Conservation (phyloP, 768 basidiomycete genomes). For the Boletus sensibilis region DNA sequence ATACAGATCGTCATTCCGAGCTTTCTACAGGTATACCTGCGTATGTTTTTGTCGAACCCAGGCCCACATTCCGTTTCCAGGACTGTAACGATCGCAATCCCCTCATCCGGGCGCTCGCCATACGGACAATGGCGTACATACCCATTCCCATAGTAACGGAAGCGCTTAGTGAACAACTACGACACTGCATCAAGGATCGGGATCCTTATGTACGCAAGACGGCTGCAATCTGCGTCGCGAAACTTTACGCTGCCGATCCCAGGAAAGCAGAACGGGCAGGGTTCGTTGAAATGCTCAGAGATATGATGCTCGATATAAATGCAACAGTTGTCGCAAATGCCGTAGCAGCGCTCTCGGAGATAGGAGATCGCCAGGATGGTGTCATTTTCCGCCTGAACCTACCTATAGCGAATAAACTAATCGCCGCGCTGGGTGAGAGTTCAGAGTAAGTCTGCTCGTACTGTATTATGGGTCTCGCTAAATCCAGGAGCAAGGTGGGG, state of each 20-base stretch:
- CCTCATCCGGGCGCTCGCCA: conserved; percentile 92
- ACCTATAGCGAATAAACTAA: conserved; percentile 82
- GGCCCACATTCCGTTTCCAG: conserved; percentile 42
- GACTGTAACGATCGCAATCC: conserved; percentile 97
- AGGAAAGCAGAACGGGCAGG: conserved; percentile 84
- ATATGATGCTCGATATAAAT: conserved; percentile 89
- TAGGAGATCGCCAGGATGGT: conserved; percentile 91
- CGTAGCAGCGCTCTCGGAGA: conserved; percentile 95
- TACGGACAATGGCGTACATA: conserved; percentile 99
- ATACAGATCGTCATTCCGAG: conserved; percentile 89
- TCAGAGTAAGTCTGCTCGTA: conserved; percentile 74
- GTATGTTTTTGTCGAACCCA: conserved; percentile 2
- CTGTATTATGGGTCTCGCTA: conserved; percentile 7
- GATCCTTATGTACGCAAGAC: conserved; percentile 99
- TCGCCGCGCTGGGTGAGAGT: conserved; percentile 90
- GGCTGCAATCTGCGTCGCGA: conserved; percentile 95
- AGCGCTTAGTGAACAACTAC: conserved; percentile 82
- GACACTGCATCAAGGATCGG: conserved; percentile 88
- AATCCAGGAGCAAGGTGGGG: conserved; percentile 73
- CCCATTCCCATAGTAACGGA: conserved; percentile 87
- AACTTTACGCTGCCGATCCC: conserved; percentile 87
- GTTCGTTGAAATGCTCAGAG: conserved; percentile 88
- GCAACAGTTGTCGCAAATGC: conserved; percentile 98
- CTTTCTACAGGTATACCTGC: conserved; percentile 71
- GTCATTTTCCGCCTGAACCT: conserved; percentile 90